A percentile compares a stretch with the other conserved stretches of the same genome.
Evolutionary conservation across 495 filamentous ascomycete genomes (phyloP).

Genomic region (Lasiosphaeria ovina): DNA sequence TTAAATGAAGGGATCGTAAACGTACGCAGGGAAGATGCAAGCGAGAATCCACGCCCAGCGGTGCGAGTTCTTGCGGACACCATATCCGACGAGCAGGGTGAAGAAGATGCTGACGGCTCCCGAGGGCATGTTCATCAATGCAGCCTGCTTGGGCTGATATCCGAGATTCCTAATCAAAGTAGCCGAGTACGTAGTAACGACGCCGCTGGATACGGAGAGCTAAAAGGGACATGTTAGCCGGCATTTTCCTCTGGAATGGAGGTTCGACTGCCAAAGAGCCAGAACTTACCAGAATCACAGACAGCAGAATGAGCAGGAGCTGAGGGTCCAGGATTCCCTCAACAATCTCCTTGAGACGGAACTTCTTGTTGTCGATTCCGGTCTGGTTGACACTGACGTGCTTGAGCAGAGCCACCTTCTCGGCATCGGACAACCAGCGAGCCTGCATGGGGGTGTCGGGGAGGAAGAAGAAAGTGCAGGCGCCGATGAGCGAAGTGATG

Average conservation of each 20-base stretch:
- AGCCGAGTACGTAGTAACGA: slow-evolving; percentile 61
- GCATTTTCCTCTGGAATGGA: neutral
- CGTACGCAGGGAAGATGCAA: slow-evolving; percentile 36
- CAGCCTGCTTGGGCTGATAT: slow-evolving; percentile 51
- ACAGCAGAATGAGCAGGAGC: slow-evolving; percentile 32
- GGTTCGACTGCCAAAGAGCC: neutral
- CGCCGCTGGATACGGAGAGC: slow-evolving; percentile 56
- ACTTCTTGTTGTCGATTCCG: slow-evolving; percentile 46
- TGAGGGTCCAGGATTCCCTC: slow-evolving; percentile 38
- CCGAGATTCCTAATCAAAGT: slow-evolving; percentile 58
- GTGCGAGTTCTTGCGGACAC: slow-evolving; percentile 32
- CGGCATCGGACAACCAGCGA: slow-evolving; percentile 46
- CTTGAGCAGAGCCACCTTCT: slow-evolving; percentile 46
- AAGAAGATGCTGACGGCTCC: slow-evolving; percentile 55
- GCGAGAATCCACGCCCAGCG: slow-evolving; percentile 37
- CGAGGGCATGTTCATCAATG: slow-evolving; percentile 60
- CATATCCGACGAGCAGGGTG: slow-evolving; percentile 51
- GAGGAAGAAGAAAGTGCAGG: slow-evolving; percentile 43
- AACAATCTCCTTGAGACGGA: slow-evolving; percentile 29
- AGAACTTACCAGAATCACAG: slow-evolving; percentile 22
- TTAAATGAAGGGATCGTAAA: neutral
- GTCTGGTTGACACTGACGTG: slow-evolving; percentile 41
- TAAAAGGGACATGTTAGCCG: slow-evolving; percentile 1
- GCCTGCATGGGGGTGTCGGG: slow-evolving; percentile 56
- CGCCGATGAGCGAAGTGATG: slow-evolving; percentile 52